Evolutionary conservation across 495 filamentous ascomycete genomes (phyloP).

Genomic region (Xylaria longipes): DNA sequence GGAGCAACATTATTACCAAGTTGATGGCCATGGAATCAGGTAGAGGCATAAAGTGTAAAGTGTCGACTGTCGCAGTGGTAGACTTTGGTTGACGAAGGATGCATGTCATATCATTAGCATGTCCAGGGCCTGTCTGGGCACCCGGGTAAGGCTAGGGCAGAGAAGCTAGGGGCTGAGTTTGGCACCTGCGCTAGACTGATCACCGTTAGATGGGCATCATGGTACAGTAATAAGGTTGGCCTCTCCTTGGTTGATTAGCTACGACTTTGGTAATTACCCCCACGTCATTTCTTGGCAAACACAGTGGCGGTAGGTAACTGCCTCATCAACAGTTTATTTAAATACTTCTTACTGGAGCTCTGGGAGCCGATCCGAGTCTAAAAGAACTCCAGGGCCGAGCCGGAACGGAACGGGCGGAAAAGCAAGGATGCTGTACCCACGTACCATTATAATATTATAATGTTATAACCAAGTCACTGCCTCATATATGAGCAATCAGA

Average conservation of each 20-base stretch:
- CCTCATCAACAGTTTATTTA: neutral
- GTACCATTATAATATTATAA: too few relatives aligned
- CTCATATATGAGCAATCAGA: too few relatives aligned
- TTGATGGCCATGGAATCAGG: neutral
- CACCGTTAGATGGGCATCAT: neutral
- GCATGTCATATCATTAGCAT: conserved; percentile 1
- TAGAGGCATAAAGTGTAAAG: neutral
- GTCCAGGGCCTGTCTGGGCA: neutral
- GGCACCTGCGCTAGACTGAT: neutral
- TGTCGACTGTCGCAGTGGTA: neutral
- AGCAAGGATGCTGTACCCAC: too few relatives aligned
- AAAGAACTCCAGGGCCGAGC: neutral
- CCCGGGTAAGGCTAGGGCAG: neutral
- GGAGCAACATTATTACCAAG: conserved; percentile 17
- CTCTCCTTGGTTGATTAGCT: neutral
- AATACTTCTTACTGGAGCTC: neutral
- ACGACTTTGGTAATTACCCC: neutral
- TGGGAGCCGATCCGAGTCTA: too few relatives aligned
- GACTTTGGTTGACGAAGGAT: neutral
- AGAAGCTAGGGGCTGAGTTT: conserved; percentile 8
- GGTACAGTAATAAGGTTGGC: conserved; percentile 4
- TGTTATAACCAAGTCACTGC: too few relatives aligned
- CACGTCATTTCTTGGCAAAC: neutral
- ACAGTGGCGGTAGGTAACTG: neutral
- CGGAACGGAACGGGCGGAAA: too few relatives aligned